Evolutionary conservation across 164 flowering plant genomes (phyloP), one percentile per base, ranked within the genome.

Genomic region (Dillenia turbinata): DNA sequence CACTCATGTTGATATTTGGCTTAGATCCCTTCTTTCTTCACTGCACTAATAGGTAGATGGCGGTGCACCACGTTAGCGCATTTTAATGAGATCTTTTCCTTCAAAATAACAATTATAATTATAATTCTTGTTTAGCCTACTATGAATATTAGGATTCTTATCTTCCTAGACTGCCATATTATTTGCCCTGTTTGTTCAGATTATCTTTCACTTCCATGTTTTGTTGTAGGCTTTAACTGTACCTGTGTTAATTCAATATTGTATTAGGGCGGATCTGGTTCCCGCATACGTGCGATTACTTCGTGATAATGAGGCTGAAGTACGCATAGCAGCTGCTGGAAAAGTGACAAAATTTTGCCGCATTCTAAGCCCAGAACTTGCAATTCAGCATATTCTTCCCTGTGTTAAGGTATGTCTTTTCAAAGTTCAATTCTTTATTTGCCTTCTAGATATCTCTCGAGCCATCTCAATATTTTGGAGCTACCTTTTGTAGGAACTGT

Each of bases 291-390:
- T 93, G 13, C 85, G 94, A 44, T 69, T 93, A 47, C 96, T 93
- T 71, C 96, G 96, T 64, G 98, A 93, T 75, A 93, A 90, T 76
- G 98, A 93, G 73, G 98, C 98, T 71, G 97, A 93, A 85, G 98
- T 93, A 50, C 86, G 97, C 50, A 93, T 93, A 57, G 98, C 98
- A 49, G 97, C 98, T 73, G 96, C 98, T 50, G 98, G 98, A 16
- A 90, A 90, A 80, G 98, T 90, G 1, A 90, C 96, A 2, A 93
- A 89, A 65, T 90, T 93, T 60, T 90, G 97, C 71, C 75, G 90
- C 45, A 90, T 90, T 63, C 75, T 93, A 71, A 81, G 70, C 62
- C 97, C 97, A 26, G 91, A 93, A 60, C 89, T 93, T 66, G 92
- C 98, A 26, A 81, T 93, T 69, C 92, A 90, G 78, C 96, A 90